Base-by-base conservation (phyloP, 2,329 filamentous ascomycete species). In the Colletotrichum horii region DNA sequence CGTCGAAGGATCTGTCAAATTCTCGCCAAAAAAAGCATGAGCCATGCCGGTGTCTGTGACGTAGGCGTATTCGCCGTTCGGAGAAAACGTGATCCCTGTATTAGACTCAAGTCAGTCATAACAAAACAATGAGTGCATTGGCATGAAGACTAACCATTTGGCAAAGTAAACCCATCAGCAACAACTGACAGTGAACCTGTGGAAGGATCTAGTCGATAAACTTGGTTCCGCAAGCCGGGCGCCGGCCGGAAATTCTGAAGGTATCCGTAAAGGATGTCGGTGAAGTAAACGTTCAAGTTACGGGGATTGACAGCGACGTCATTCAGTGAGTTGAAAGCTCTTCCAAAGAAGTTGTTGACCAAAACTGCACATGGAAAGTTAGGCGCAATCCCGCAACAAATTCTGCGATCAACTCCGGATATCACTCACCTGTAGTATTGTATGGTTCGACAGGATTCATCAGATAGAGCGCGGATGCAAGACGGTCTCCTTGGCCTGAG, bases 291-390 rank as follows among this genome's bases (percentile, higher is more conserved):
- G 30, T 91, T 87, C 16, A 87, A 85, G 72, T 88, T 91, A 12
- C 82, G 80, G 34, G 90, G 86, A 77, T 92, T 87, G 69, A 91
- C 80, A 3, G 87, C 85, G 0, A 90, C 85, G 75, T 93, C 91
- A 77, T 93, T 93, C 14, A 92, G 82, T 0, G 91, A 92, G 80
- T 88, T 91, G 82, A 93, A 93, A 52, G 89, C 85, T 4, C 90
- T 87, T n/a, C 91, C 91, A 69, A 90, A 90, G 80, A 86, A 93
- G 80, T 90, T 91, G 78, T 91, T 91, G n/a, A 93, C 73, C 14
- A 93, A 82, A 0, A 88, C 87, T 86, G 9, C 43, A 4, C 43
- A 16, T 1, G 3, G 14, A 2, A 78, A 4, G 1, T 38, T 71
- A n/a, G 64, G 28, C n/a, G 0, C 5, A 36, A 8, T 12, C 22